Conservation (phyloP, 345 rosid species). For the Eucalyptus erythrocorys region DNA sequence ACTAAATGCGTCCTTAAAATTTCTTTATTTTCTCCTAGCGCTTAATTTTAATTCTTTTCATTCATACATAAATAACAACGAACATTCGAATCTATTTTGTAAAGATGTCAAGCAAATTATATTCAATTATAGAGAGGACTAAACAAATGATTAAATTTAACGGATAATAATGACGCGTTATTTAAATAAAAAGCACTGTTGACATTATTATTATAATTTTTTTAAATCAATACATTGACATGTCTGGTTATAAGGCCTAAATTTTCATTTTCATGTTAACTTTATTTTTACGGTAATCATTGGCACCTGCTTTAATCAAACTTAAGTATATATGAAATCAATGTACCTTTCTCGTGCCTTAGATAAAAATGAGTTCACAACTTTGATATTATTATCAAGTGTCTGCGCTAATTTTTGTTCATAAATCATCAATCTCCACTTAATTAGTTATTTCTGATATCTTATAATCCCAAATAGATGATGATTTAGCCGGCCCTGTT, state of each 20-base stretch:
- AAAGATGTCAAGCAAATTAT: neutral
- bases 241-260: fast-evolving
- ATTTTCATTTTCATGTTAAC: neutral
- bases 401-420: fast-evolving
- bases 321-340: neutral
- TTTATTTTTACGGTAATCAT: neutral
- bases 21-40: neutral
- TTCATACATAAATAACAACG: neutral
- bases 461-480: neutral
- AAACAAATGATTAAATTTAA: neutral
- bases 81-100: neutral
- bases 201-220: neutral
- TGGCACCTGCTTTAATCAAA: neutral
- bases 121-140: neutral
- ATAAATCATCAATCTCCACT: fast-evolving
- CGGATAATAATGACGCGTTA: fast-evolving
- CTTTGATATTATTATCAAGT: neutral
- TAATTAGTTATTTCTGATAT: neutral
- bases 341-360: fast-evolving
- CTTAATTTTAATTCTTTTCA: neutral
- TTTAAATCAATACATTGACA: no score
- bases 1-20: no score
- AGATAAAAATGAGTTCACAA: neutral
- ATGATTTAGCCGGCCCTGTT: neutral
- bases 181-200: fast-evolving